Evolutionary conservation across 2,329 filamentous ascomycete species (phyloP).

Genomic region (Neobulgaria alba): DNA sequence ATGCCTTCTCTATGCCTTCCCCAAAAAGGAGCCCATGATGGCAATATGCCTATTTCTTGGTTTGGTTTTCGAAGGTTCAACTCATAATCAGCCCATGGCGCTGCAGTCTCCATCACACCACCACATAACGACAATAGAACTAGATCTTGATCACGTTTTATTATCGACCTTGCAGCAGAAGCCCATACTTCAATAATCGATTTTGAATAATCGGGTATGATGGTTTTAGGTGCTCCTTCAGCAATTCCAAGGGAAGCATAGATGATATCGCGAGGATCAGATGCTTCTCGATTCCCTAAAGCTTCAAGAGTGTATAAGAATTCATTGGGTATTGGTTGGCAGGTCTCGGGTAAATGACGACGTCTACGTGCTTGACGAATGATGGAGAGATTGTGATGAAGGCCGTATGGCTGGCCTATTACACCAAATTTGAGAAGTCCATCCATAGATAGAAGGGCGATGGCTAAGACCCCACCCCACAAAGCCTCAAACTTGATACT

Average conservation of each 20-base stretch:
- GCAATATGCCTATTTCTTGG: neutral
- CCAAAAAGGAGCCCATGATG: neutral
- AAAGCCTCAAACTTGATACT: neutral
- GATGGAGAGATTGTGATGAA: neutral
- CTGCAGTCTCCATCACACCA: neutral
- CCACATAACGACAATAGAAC: neutral
- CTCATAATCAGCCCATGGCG: neutral
- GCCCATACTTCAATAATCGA: neutral
- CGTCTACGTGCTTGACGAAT: neutral
- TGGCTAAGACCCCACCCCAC: neutral
- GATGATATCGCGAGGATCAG: neutral
- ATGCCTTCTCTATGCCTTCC: slow-evolving; percentile 1
- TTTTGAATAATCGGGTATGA: neutral
- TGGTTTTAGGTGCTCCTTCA: neutral
- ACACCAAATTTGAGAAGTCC: neutral
- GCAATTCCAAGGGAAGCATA: neutral
- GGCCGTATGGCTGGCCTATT: neutral
- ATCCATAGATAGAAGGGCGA: neutral
- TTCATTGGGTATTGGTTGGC: neutral
- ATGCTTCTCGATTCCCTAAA: neutral
- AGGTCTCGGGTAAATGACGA: neutral
- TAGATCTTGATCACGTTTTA: slow-evolving; percentile 1
- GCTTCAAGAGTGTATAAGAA: neutral
- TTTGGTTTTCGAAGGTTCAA: neutral
- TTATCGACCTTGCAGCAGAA: neutral